Base-by-base conservation (phyloP, 805 yeast species). In the Cyberlindnera japonica region DNA sequence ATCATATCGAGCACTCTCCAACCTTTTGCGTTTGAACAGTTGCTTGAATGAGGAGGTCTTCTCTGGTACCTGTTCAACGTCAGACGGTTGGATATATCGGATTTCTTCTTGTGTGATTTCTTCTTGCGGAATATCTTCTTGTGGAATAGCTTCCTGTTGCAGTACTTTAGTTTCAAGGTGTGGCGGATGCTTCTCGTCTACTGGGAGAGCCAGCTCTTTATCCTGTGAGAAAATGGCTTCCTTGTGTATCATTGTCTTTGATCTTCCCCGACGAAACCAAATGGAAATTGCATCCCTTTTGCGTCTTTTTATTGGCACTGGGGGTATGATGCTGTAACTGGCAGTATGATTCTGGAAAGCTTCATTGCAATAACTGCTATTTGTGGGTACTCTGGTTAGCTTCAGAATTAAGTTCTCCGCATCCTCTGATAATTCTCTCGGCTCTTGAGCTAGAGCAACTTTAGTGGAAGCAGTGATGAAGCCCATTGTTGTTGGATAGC, bases 1-100 rank as follows among this genome's bases (percentile, higher is more conserved):
- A 6, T 25, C 38, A 8, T 36, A 38, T 4, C 35, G 36, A 16
- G 29, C 28, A 35, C 41, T 25, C 35, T 34, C 27, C 21, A 21
- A 18, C 29, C 38, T 24, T 21, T 23, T 37, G 16, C 26, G 28
- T 21, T 21, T 38, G 45, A 30, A 42, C 33, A 35, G 40, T 17
- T n/a, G 37, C 37, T 26, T 35, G 34, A 40, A 40, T 6, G 36
- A 31, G n/a, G 20, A 21, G 17, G 22, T 12, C 24, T 31, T 32
- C 6, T 24, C 32, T 15, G 18, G 30, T 27, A 11, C 18, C 30
- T 24, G 7, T 17, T 22, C 33, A 21, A n/a, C 16, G 7, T 15
- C n/a, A n/a, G 29, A 13, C 12, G 18, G 19, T 27, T 6, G 6
- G 12, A n/a, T 10, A 25, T 12, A 13, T 25, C n/a, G 12, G 12